Evolutionary conservation across 176 grass and related monocot species (phyloP).

Genomic region (Bolboschoenus planiculmis): DNA sequence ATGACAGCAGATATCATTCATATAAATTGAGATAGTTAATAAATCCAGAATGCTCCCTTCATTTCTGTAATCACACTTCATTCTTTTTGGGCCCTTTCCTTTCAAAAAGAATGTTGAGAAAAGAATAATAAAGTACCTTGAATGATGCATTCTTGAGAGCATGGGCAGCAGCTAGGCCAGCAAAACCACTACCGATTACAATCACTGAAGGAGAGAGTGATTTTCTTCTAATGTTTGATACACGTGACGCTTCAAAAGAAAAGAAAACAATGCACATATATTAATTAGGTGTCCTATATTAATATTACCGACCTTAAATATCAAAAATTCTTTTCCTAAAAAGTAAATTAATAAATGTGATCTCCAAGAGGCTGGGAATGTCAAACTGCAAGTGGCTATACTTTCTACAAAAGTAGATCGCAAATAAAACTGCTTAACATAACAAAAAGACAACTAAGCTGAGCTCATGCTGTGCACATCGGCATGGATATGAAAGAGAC

Average conservation of each 20-base stretch:
- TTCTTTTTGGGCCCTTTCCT: background rate
- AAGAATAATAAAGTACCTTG: conserved; percentile 38
- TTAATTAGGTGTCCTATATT: background rate
- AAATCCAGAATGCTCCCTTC: background rate
- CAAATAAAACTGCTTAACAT: background rate
- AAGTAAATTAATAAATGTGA: background rate
- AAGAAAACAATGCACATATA: background rate
- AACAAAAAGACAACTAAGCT: conserved; percentile 14
- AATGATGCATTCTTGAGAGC: conserved; percentile 85
- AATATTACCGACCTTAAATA: background rate
- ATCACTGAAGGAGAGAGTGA: conserved; percentile 65
- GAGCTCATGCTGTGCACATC: background rate
- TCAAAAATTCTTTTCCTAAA: background rate
- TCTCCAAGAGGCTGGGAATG: background rate
- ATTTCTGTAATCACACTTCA: background rate
- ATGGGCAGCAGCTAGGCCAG: conserved; percentile 89
- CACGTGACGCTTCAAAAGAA: conserved; percentile 42
- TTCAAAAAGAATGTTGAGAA: background rate
- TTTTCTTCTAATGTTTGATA: conserved; percentile 46
- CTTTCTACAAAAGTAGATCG: background rate
- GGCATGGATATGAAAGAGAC: background rate
- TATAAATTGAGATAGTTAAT: background rate
- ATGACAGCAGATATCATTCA: background rate
- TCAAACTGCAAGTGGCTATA: background rate
- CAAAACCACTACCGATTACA: conserved; percentile 96